These are phyloP conservation scores for Coemansia sp. DNA, from an alignment of 192 early-diverging fungal species.

Conservation along the genomic window DNA sequence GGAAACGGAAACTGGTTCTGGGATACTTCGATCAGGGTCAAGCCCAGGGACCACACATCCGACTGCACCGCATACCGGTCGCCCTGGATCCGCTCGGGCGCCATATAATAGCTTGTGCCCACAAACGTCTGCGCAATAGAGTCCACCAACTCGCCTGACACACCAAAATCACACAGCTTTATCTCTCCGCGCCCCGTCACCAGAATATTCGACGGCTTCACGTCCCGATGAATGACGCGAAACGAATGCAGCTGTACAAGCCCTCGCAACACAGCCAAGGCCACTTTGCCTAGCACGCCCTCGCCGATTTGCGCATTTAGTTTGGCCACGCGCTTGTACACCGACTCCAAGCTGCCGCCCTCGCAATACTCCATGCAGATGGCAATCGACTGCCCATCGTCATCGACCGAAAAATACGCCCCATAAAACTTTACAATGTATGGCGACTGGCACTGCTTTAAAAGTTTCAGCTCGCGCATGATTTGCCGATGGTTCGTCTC, in stretches of 20 bases:
- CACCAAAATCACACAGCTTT: constrained; percentile 98
- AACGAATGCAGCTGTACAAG: constrained; percentile 87
- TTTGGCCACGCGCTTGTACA: constrained; percentile 75
- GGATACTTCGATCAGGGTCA: constrained; percentile 92
- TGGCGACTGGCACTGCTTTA: constrained; percentile 85
- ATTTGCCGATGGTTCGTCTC: constrained; percentile 80
- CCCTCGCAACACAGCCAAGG: constrained; percentile 84
- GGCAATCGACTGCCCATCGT: constrained; percentile 72
- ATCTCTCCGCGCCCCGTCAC: constrained; percentile 85
- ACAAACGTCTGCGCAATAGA: constrained; percentile 93
- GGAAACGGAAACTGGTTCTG: constrained; percentile 93
- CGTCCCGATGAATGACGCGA: constrained; percentile 91
- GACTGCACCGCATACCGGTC: constrained; percentile 83
- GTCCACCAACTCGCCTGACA: constrained; percentile 85
- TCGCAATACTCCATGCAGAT: constrained; percentile 99
- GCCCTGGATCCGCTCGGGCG: constrained; percentile 95
- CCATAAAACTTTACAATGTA: constrained; percentile 96
- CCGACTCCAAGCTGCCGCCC: constrained; percentile 86
- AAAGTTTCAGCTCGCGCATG: constrained; percentile 84
- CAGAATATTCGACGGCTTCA: constrained; percentile 98
- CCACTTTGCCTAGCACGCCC: constrained; percentile 83
- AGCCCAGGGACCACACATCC: constrained; percentile 95
- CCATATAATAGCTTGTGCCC: constrained; percentile 96
- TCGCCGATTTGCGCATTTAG: constrained; percentile 83
- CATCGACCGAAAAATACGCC: constrained; percentile 79